A percentile compares a stretch with the other conserved stretches of the same genome.
phyloP scores from a whole-genome alignment of 768 basidiomycete genomes.

The Kwoniella dejecticola region DNA sequence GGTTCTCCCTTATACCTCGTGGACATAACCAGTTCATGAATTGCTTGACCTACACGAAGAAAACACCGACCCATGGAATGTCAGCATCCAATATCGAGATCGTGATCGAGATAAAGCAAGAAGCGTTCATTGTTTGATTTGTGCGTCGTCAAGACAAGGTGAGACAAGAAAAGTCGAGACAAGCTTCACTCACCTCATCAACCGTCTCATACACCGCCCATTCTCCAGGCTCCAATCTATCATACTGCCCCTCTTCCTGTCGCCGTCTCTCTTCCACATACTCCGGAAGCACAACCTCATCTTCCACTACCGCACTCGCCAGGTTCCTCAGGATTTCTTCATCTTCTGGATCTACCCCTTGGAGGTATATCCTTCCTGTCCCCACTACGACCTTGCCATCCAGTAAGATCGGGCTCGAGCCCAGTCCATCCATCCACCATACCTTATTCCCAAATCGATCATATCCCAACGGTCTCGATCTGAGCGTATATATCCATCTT shows the following conservation, averaged over 20 bases:
- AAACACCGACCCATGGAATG: neutral
- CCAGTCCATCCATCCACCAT: conserved; percentile 99
- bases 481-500: conserved; percentile 76
- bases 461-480: conserved; percentile 83
- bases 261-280: conserved; percentile 64
- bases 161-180: neutral
- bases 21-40: conserved; percentile 87
- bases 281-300: conserved; percentile 63
- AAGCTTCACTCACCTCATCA: conserved; percentile 77
- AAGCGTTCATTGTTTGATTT: neutral
- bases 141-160: neutral
- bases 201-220: conserved; percentile 89
- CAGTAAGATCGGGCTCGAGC: conserved; percentile 66
- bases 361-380: conserved; percentile 85
- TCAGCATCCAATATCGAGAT: too few species aligned
- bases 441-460: conserved; percentile 93
- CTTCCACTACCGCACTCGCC: conserved; percentile 20
- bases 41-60: conserved; percentile 67
- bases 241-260: conserved; percentile 74
- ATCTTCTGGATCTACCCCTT: conserved; percentile 86
- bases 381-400: conserved; percentile 81
- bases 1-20: conserved; percentile 84
- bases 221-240: conserved; percentile 71
- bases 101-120: too few species aligned
- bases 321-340: conserved; percentile 62